These are phyloP conservation scores for Tylopilus orsonianus DNA, from an alignment of 1,284 basidiomycete genomes.

Conservation along the genomic window DNA sequence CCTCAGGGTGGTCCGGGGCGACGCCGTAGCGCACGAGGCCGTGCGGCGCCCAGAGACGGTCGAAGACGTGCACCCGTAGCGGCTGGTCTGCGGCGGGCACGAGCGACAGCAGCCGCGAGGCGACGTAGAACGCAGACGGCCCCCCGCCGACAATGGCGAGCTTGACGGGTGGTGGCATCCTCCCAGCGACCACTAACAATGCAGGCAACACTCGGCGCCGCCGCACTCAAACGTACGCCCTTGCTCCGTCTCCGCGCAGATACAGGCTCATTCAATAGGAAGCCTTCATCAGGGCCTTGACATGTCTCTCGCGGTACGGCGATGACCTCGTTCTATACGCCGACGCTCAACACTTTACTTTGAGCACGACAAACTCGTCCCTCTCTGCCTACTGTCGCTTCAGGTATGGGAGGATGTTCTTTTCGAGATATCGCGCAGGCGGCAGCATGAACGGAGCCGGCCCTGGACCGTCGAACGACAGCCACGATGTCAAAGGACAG, in stretches of 20 bases:
- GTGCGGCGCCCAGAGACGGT: conserved; percentile 92
- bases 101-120: conserved; percentile 74
- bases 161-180: conserved; percentile 42
- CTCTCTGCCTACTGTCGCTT: conserved; percentile 81
- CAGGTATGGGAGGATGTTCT: conserved; percentile 66
- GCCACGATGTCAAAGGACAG: conserved; percentile 53
- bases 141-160: conserved; percentile 87
- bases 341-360: conserved; percentile 53
- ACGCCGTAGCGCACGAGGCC: conserved; percentile 96
- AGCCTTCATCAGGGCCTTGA: conserved; percentile 73
- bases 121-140: conserved; percentile 94
- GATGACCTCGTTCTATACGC: conserved; percentile 74
- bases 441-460: conserved; percentile 19
- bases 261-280: conserved; percentile 22
- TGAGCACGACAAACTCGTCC: conserved; percentile 74
- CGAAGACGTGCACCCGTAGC: conserved; percentile 84
- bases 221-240: conserved; percentile 47
- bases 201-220: conserved; percentile 49
- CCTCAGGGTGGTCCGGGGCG: conserved; percentile 98
- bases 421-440: conserved; percentile 59
- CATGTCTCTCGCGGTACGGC: conserved; percentile 76
- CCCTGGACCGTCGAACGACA: conserved; percentile 20
- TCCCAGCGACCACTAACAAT: conserved; percentile 19
- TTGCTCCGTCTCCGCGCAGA: conserved; percentile 1
- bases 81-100: conserved; percentile 45